phyloP scores from a whole-genome alignment of 2,329 filamentous ascomycete genomes.

The Trichoderma citrinoviride region DNA sequence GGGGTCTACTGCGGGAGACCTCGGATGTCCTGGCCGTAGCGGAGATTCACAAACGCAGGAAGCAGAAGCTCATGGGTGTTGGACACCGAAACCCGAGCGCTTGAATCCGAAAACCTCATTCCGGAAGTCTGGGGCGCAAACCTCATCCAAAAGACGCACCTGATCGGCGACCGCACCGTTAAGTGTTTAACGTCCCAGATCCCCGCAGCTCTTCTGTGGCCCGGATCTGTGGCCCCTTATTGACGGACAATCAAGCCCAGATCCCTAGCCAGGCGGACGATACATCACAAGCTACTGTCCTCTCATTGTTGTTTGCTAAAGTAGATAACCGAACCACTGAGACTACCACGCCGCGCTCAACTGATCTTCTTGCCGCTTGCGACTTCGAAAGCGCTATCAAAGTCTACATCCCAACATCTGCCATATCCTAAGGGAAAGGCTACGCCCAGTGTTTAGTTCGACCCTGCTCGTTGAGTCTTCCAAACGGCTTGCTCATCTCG shows the following conservation, averaged over 20 bases:
- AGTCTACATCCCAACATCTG: conserved; percentile 12
- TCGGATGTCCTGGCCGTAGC: conserved; percentile 12
- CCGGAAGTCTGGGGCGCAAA: conserved; percentile 13
- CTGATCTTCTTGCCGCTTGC: conserved; percentile 28
- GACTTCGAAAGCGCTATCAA: conserved; percentile 30
- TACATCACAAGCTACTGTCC: not conserved
- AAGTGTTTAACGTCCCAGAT: not conserved
- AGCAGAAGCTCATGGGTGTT: not conserved
- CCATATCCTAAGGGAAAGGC: not conserved
- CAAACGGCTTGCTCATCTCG: conserved; percentile 8
- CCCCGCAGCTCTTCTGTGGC: conserved; percentile 11
- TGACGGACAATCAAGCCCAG: conserved; percentile 4
- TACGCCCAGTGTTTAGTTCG: not conserved
- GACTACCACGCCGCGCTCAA: conserved; percentile 27
- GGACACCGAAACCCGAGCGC: not conserved
- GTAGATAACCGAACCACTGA: conserved; percentile 27
- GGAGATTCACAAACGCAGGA: conserved; percentile 19
- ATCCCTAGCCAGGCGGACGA: not conserved
- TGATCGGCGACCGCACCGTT: not conserved
- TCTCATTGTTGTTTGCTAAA: conserved; percentile 30
- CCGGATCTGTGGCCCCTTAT: conserved; percentile 15
- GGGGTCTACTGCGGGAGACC: not conserved
- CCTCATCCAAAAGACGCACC: conserved; percentile 1
- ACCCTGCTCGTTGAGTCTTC: not conserved
- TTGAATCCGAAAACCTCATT: not conserved